phyloP scores from a whole-genome alignment of 805 yeast species.

The Yamadazyma laniorum region DNA sequence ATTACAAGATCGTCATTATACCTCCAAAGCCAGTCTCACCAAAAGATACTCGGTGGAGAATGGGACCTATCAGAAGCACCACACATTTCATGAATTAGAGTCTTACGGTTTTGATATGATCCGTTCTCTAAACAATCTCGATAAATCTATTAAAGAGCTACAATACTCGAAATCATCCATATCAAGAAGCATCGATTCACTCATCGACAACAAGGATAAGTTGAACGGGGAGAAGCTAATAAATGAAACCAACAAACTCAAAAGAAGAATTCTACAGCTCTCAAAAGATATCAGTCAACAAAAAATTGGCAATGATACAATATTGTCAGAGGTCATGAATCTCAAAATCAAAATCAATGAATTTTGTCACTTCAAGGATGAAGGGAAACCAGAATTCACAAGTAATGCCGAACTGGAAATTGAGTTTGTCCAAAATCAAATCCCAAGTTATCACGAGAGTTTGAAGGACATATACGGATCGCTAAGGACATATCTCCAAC shows the following conservation, averaged over 20 bases:
- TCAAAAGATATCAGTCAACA: conserved; percentile 20
- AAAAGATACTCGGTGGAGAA: background rate
- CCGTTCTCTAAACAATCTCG: conserved; percentile 25
- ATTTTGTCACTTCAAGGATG: conserved; percentile 15
- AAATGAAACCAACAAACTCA: conserved; percentile 7
- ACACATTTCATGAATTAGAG: background rate
- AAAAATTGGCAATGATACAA: conserved; percentile 22
- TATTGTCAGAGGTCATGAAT: conserved; percentile 21
- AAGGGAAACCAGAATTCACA: conserved; percentile 8
- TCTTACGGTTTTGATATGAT: conserved; percentile 32
- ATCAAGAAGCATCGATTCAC: conserved; percentile 6
- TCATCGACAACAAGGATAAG: conserved; percentile 2
- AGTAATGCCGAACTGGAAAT: conserved; percentile 19
- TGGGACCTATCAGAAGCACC: background rate
- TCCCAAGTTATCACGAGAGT: conserved; percentile 27
- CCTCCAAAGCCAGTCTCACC: conserved; percentile 10
- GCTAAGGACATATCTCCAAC: conserved; percentile 21
- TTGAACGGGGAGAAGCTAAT: conserved; percentile 2
- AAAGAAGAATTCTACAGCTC: conserved; percentile 9
- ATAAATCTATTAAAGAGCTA: conserved; percentile 29
- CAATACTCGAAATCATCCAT: conserved; percentile 21
- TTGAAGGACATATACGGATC: conserved; percentile 11
- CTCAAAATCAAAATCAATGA: conserved; percentile 23
- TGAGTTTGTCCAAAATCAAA: conserved; percentile 26
- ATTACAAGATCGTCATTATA: conserved; percentile 21